These are phyloP conservation scores for Conringia planisiliqua DNA, from an alignment of 345 rosid genomes.

Conservation along the genomic window DNA sequence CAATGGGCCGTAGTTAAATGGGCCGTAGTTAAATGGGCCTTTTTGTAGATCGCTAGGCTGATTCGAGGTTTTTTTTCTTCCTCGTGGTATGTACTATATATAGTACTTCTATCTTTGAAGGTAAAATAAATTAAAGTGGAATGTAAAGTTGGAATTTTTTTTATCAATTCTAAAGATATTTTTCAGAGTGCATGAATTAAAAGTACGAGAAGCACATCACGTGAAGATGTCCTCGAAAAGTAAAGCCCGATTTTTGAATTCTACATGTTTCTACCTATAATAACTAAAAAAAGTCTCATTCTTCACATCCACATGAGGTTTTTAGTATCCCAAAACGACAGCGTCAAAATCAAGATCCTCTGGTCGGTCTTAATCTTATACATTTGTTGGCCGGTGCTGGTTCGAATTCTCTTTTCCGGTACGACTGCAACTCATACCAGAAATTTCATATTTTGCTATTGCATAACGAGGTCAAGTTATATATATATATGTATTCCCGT, in stretches of 20 bases:
- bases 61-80: not conserved
- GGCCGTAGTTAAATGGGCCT: constrained; percentile 1
- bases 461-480: not conserved
- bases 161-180: not conserved
- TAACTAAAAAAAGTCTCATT: not conserved
- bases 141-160: not conserved
- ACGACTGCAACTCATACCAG: not conserved
- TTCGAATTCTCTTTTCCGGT: not conserved
- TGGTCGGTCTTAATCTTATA: constrained; percentile 21
- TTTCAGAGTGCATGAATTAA: not conserved
- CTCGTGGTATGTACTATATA: not conserved
- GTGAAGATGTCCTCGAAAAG: constrained; percentile 32
- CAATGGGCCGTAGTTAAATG: not conserved
- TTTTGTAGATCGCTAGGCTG: not conserved
- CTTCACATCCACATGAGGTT: constrained; percentile 32
- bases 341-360: constrained; percentile 14
- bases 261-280: not conserved
- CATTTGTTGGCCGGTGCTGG: constrained; percentile 29
- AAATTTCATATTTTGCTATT: not conserved
- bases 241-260: constrained; percentile 10
- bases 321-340: constrained; percentile 33
- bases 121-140: not conserved
- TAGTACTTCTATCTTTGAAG: not conserved
- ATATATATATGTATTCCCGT: not conserved
- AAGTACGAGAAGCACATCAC: constrained; percentile 10